Evolutionary conservation across 352 stramenopile genomes (phyloP).

Genomic region (Lagenidium sp.): DNA sequence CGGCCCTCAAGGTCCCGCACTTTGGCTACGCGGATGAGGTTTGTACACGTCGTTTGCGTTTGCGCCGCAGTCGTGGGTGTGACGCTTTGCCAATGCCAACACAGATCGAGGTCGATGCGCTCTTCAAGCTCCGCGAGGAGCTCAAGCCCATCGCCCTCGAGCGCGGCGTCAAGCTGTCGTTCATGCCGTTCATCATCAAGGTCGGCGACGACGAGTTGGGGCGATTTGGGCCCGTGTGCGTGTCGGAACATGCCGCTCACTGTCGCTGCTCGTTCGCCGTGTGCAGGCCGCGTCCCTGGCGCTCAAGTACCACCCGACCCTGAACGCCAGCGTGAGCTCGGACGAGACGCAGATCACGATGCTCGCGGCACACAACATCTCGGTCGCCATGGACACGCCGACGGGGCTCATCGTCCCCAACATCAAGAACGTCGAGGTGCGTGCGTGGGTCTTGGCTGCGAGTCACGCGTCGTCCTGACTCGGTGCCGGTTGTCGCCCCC

Average conservation of each 20-base stretch:
- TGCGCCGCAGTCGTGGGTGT: neutral
- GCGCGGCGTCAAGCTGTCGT: constrained; percentile 88
- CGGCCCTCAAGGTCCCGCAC: constrained; percentile 92
- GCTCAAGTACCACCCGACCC: constrained; percentile 88
- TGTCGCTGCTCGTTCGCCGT: neutral
- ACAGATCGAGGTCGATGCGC: constrained; percentile 85
- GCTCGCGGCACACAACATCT: constrained; percentile 94
- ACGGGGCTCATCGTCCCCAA: constrained; percentile 95
- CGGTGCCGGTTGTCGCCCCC: too few relatives aligned
- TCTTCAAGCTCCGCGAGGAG: constrained; percentile 80
- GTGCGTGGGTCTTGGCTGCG: neutral
- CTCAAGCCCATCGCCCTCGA: constrained; percentile 83
- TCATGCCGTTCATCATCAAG: constrained; percentile 97
- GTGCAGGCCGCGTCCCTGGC: constrained; percentile 91
- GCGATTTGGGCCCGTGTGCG: neutral
- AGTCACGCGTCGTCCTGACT: too few relatives aligned
- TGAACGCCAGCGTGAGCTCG: constrained; percentile 91
- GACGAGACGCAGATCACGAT: constrained; percentile 84
- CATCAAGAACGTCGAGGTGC: constrained; percentile 89
- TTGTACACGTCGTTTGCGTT: constrained; percentile 1
- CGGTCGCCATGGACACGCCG: constrained; percentile 96
- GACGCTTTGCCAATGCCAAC: neutral
- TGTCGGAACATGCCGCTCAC: neutral
- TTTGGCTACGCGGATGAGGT: constrained; percentile 97
- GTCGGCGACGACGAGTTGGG: constrained; percentile 6